These are phyloP conservation scores for Pyrenophora graminea DNA, from an alignment of 2,329 filamentous ascomycete genomes.

Conservation along the genomic window DNA sequence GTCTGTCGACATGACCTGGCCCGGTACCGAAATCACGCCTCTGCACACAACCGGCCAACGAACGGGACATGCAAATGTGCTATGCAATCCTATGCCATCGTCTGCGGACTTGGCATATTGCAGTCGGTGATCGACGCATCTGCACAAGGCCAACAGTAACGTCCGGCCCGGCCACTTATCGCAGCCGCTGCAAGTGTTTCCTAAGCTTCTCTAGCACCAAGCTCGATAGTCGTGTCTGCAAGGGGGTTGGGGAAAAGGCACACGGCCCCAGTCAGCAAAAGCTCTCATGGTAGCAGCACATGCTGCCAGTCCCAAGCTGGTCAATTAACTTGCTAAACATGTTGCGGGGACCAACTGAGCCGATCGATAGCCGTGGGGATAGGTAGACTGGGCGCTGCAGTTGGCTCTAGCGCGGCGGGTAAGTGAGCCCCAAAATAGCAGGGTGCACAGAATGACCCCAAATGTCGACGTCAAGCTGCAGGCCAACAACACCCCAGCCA, in stretches of 20 bases:
- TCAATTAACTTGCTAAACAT: conserved; percentile 40
- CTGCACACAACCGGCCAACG: conserved; percentile 21
- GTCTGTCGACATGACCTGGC: conserved; percentile 24
- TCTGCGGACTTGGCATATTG: conserved; percentile 37
- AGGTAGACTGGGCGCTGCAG: conserved; percentile 24
- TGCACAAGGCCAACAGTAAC: conserved; percentile 42
- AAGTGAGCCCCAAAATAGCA: conserved; percentile 48
- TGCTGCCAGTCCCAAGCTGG: conserved; percentile 30
- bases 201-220: conserved; percentile 33
- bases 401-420: conserved; percentile 41
- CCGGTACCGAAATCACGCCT: conserved; percentile 29
- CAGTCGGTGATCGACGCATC: conserved; percentile 39
- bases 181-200: conserved; percentile 47
- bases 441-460: conserved; percentile 40
- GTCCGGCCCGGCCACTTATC: conserved; percentile 48
- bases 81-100: conserved; percentile 15
- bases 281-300: conserved; percentile 10
- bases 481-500: conserved; percentile 32
- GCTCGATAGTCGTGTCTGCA: conserved; percentile 33
- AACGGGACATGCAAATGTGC: conserved; percentile 26
- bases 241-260: conserved; percentile 36
- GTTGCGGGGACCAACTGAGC: conserved; percentile 35
- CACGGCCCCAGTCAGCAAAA: conserved; percentile 27
- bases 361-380: conserved; percentile 34
- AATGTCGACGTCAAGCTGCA: conserved; percentile 40